Conservation (phyloP, 352 stramenopile genomes). For the Blastocystis sp. region DNA sequence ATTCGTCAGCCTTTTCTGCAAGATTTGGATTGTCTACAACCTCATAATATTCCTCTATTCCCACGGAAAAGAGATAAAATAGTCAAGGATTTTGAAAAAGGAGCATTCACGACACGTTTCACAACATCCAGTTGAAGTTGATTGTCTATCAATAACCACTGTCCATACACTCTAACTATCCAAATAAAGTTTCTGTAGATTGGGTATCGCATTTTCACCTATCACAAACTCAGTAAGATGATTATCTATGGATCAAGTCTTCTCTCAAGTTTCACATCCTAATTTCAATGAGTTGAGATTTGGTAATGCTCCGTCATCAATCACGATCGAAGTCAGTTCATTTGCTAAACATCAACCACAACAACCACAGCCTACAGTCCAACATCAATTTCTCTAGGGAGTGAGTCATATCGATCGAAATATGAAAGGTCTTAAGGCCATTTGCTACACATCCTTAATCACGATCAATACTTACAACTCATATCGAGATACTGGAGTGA, state of each 20-base stretch:
- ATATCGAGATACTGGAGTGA: constrained; percentile 42
- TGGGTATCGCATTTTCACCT: background rate
- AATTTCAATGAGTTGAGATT: constrained; percentile 17
- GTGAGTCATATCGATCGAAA: background rate
- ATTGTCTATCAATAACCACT: constrained; percentile 28
- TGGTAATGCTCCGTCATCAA: background rate
- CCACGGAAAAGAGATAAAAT: constrained; percentile 44
- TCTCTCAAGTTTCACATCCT: background rate
- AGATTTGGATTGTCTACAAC: constrained; percentile 32
- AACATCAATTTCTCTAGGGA: constrained; percentile 29
- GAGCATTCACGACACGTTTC: background rate
- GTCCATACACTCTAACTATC: background rate
- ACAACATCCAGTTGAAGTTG: constrained; percentile 4
- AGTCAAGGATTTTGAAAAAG: constrained; percentile 40
- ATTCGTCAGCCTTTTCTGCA: constrained; percentile 34
- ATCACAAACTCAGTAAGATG: background rate
- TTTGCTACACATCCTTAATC: background rate
- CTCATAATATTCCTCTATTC: background rate
- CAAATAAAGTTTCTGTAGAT: constrained; percentile 43
- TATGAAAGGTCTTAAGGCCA: background rate
- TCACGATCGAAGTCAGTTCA: background rate
- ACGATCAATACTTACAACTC: background rate
- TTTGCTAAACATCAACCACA: background rate
- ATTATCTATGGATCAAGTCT: background rate
- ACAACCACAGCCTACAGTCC: background rate